These are phyloP conservation scores for Globisporangium ultimum DNA, from an alignment of 352 stramenopile species.

Conservation along the genomic window DNA sequence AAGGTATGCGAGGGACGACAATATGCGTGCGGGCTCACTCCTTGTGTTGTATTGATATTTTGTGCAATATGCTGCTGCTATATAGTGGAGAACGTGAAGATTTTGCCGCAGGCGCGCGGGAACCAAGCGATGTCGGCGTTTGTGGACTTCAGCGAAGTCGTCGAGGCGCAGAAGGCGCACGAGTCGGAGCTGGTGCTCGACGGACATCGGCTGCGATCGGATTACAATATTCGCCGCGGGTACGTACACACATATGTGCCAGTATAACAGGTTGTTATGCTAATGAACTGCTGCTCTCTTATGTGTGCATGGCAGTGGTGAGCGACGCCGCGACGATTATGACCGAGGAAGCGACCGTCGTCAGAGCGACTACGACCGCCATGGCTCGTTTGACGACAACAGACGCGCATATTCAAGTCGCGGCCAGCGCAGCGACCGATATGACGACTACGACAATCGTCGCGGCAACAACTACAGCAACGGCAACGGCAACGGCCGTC, in stretches of 20 bases:
- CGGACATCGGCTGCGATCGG: constrained; percentile 37
- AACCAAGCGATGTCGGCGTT: constrained; percentile 63
- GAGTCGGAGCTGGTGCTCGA: constrained; percentile 37
- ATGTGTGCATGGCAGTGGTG: background rate
- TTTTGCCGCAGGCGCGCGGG: constrained; percentile 39
- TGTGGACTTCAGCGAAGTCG: constrained; percentile 48
- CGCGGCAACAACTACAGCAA: too few species aligned
- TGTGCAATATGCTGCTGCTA: background rate
- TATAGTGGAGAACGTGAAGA: constrained; percentile 58
- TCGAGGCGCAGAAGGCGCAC: constrained; percentile 40
- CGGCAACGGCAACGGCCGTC: background rate
- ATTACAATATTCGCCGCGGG: constrained; percentile 49
- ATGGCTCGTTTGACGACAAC: background rate
- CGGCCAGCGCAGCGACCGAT: background rate
- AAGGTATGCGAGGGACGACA: constrained; percentile 26
- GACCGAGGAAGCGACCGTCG: background rate
- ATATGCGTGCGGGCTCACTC: too few species aligned
- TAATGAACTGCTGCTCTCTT: too few species aligned
- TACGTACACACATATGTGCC: background rate
- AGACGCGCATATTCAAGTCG: constrained; percentile 1
- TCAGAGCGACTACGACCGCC: too few species aligned
- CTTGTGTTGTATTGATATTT: too few species aligned
- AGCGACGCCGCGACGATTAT: background rate
- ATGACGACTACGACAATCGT: background rate
- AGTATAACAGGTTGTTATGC: too few species aligned